Percentiles rank a stretch among this genome's conserved stretches.
phyloP scores from a whole-genome alignment of 1,139 yeast genomes.

The Yarrowia galli region DNA sequence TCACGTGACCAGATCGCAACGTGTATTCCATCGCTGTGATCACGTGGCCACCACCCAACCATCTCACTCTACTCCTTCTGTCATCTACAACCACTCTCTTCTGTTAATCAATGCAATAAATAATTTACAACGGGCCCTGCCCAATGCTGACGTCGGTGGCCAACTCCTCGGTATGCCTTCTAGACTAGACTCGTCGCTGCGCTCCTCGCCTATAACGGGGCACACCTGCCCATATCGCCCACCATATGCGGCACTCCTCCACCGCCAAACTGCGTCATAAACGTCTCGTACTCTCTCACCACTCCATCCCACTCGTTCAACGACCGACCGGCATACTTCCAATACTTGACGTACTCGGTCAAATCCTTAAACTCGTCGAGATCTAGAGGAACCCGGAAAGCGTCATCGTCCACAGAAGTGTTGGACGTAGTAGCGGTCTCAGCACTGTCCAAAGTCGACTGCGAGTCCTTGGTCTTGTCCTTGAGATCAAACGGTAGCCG shows the following conservation, averaged over 20 bases:
- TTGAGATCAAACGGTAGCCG: slow-evolving; percentile 25
- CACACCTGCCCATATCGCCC: slow-evolving; percentile 31
- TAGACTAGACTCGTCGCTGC: too few species aligned
- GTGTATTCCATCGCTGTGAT: too few species aligned
- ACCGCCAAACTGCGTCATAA: slow-evolving; percentile 50
- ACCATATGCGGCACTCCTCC: slow-evolving; percentile 42
- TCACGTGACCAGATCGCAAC: too few species aligned
- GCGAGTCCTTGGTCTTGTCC: slow-evolving; percentile 29
- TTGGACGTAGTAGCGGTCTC: slow-evolving; percentile 2
- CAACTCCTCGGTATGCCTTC: too few species aligned
- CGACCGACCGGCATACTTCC: slow-evolving; percentile 65
- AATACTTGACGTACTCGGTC: slow-evolving; percentile 46
- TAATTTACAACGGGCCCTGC: background rate
- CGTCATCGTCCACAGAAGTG: slow-evolving; percentile 29
- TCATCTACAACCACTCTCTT: too few species aligned
- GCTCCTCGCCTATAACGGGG: slow-evolving; percentile 9
- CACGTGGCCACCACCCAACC: too few species aligned
- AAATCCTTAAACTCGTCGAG: slow-evolving; percentile 25
- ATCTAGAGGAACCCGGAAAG: slow-evolving; percentile 22
- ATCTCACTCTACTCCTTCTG: too few species aligned
- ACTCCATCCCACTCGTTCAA: slow-evolving; percentile 67
- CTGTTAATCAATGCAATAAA: slow-evolving; percentile 27
- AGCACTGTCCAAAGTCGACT: slow-evolving; percentile 11
- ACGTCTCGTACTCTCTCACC: slow-evolving; percentile 67
- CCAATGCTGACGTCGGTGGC: background rate